Conservation (phyloP, 1,139 yeast genomes). For the Scheffersomyces cryptocercus region DNA sequence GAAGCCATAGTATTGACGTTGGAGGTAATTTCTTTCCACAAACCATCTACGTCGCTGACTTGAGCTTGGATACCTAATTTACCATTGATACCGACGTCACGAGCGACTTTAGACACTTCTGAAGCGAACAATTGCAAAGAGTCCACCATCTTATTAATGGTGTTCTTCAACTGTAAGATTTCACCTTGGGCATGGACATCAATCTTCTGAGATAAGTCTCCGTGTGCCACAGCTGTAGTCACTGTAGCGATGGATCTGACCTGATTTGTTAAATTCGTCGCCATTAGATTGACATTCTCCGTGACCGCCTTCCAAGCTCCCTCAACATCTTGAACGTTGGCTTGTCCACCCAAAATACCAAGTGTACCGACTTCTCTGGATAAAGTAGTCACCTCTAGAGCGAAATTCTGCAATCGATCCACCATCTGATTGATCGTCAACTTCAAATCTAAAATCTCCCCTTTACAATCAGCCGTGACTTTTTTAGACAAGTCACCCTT, state of each 20-base stretch:
- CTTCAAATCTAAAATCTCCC: constrained; percentile 80
- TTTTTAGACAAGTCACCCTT: constrained; percentile 83
- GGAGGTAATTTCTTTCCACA: constrained; percentile 92
- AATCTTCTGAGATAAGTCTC: constrained; percentile 84
- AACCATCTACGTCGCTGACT: constrained; percentile 85
- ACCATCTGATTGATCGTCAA: constrained; percentile 83
- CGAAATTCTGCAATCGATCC: constrained; percentile 84
- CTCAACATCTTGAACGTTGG: constrained; percentile 88
- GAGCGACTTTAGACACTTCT: constrained; percentile 86
- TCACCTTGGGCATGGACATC: constrained; percentile 92
- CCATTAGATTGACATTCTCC: constrained; percentile 88
- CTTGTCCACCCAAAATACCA: constrained; percentile 89
- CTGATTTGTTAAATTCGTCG: constrained; percentile 83
- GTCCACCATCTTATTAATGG: constrained; percentile 90
- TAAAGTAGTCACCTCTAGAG: constrained; percentile 83
- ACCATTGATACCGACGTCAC: constrained; percentile 92
- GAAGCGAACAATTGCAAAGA: constrained; percentile 83
- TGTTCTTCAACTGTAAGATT: constrained; percentile 71
- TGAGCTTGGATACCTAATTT: constrained; percentile 90
- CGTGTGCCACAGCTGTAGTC: constrained; percentile 91
- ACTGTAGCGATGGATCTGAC: constrained; percentile 89
- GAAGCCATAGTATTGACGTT: constrained; percentile 94
- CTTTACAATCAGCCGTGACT: constrained; percentile 87
- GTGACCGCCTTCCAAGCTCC: constrained; percentile 95
- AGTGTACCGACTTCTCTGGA: constrained; percentile 89